Percentiles rank a stretch among this genome's conserved stretches.
Evolutionary conservation across 495 filamentous ascomycete species (phyloP).

Genomic region (Neurospora sp.): DNA sequence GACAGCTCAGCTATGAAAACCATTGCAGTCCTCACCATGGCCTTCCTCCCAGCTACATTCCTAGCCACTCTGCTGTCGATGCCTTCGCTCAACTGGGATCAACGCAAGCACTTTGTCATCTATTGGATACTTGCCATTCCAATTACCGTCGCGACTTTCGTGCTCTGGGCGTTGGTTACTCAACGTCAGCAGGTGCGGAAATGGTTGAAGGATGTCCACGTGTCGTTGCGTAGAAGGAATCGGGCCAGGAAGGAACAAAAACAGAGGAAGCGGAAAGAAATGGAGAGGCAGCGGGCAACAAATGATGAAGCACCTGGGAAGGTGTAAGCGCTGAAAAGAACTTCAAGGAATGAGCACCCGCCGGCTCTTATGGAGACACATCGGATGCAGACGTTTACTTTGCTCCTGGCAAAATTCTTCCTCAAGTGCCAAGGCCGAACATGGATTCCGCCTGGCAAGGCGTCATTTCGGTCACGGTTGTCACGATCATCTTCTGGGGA

Average conservation of each 20-base stretch:
- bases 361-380: neutral
- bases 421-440: neutral
- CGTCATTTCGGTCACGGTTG: neutral
- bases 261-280: neutral
- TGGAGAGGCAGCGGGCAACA: neutral
- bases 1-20: conserved; percentile 29
- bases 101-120: conserved; percentile 20
- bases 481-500: neutral
- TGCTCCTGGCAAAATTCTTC: neutral
- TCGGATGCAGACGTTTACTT: neutral
- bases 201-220: neutral
- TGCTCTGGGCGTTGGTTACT: conserved; percentile 6
- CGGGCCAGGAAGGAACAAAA: neutral
- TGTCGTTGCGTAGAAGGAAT: fast-evolving
- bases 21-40: conserved; percentile 28
- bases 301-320: neutral
- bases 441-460: neutral
- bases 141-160: conserved; percentile 15
- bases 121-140: conserved; percentile 28
- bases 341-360: neutral
- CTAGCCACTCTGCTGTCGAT: conserved; percentile 27
- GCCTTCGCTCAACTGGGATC: conserved; percentile 25
- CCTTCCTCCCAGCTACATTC: conserved; percentile 11
- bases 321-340: neutral
- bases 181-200: neutral